Percentiles rank a stretch among this genome's conserved stretches.
Evolutionary conservation across 2,329 filamentous ascomycete genomes (phyloP).

Genomic region (Davidsoniella australis): DNA sequence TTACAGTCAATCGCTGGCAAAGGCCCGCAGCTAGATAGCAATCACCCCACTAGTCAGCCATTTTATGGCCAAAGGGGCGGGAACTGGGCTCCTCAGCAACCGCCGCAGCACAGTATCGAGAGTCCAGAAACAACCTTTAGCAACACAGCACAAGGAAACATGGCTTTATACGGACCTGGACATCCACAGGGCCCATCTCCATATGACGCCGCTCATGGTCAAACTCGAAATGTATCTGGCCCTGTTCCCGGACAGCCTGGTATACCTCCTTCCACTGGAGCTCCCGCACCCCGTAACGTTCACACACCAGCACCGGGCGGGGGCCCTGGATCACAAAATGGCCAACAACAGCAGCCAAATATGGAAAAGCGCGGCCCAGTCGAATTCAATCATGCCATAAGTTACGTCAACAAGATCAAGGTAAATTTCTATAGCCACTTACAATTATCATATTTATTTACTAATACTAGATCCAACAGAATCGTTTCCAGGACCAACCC

Average conservation of each 20-base stretch:
- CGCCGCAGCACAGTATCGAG: constrained; percentile 33
- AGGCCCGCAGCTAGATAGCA: constrained; percentile 27
- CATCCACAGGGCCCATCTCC: constrained; percentile 13
- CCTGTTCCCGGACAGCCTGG: constrained; percentile 12
- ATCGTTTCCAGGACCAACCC: constrained; percentile 87
- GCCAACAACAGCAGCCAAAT: constrained; percentile 39
- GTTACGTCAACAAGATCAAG: constrained; percentile 99
- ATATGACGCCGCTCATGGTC: constrained; percentile 19
- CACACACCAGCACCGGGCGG: constrained; percentile 42
- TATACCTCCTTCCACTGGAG: constrained; percentile 16
- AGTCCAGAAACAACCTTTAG: constrained; percentile 47
- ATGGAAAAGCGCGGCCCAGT: constrained; percentile 83
- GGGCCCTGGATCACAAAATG: constrained; percentile 43
- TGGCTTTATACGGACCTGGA: constrained; percentile 27
- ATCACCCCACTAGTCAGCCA: constrained; percentile 23
- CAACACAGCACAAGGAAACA: constrained; percentile 34
- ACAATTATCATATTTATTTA: not conserved
- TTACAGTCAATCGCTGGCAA: constrained; percentile 64
- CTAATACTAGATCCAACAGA: constrained; percentile 33
- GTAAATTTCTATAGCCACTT: constrained; percentile 30
- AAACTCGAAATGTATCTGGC: constrained; percentile 16
- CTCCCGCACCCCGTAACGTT: constrained; percentile 33
- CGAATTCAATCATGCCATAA: constrained; percentile 98
- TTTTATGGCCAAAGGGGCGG: constrained; percentile 31
- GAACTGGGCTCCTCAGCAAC: constrained; percentile 34